phyloP scores from a whole-genome alignment of 306 rosid species.

The Sophora flavescens region DNA sequence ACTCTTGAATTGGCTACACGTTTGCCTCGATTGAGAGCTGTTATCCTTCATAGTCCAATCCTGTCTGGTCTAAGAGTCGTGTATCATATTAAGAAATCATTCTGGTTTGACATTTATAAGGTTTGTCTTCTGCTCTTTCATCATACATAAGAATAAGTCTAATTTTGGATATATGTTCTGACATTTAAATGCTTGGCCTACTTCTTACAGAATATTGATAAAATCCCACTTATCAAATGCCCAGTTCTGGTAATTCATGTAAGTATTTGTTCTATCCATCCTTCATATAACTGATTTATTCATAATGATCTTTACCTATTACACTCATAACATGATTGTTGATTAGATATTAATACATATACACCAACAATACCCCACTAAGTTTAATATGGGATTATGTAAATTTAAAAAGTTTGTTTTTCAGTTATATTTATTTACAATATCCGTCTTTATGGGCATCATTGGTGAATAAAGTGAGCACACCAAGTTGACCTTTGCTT shows the following conservation, averaged over 20 bases:
- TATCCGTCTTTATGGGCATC: neutral
- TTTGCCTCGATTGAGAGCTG: constrained; percentile 64
- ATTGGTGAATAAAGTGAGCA: neutral
- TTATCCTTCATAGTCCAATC: constrained; percentile 71
- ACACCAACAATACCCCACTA: neutral
- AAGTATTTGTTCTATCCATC: constrained; percentile 42
- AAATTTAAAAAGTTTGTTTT: neutral
- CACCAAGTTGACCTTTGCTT: neutral
- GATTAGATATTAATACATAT: neutral
- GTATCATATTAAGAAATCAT: constrained; percentile 69
- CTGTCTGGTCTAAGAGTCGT: constrained; percentile 74
- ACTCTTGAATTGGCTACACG: constrained; percentile 62
- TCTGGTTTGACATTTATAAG: constrained; percentile 83
- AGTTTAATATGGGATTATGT: neutral
- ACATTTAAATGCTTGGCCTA: constrained; percentile 21
- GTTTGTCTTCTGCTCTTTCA: constrained; percentile 42
- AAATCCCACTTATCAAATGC: constrained; percentile 62
- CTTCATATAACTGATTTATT: neutral
- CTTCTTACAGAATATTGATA: constrained; percentile 68
- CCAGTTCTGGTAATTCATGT: constrained; percentile 76
- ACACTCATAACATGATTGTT: neutral
- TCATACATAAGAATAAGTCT: neutral
- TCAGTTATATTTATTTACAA: neutral
- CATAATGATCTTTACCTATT: neutral
- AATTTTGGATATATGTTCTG: neutral